Conservation (phyloP, 768 basidiomycete species). For the Collybia sp. region DNA sequence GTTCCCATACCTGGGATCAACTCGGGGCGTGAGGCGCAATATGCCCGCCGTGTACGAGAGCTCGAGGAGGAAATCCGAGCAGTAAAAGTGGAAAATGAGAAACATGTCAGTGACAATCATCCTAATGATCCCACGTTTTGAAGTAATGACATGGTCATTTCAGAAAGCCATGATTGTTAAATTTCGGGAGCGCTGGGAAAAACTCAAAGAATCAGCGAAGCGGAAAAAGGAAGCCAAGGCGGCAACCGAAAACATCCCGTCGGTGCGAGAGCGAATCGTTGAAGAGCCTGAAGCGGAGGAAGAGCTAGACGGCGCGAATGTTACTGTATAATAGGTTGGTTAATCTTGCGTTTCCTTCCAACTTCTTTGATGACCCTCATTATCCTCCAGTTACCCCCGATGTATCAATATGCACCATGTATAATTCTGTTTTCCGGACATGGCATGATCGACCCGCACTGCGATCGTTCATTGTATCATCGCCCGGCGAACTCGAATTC, state of each 20-base stretch:
- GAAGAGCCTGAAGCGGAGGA: conserved; percentile 64
- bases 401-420: background rate
- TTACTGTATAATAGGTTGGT: conserved; percentile 9
- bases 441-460: background rate
- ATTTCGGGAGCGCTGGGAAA: conserved; percentile 86
- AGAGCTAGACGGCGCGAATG: conserved; percentile 33
- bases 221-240: conserved; percentile 77
- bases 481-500: too few relatives aligned
- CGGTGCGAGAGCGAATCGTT: conserved; percentile 63
- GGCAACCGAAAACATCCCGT: conserved; percentile 37
- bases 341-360: background rate
- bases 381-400: background rate
- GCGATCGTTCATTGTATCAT: too few relatives aligned
- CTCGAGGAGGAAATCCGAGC: conserved; percentile 73
- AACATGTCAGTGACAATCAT: conserved; percentile 51
- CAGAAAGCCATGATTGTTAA: conserved; percentile 82
- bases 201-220: conserved; percentile 83
- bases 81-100: conserved; percentile 71
- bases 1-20: conserved; percentile 45
- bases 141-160: conserved; percentile 12
- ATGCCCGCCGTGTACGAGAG: conserved; percentile 65
- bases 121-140: conserved; percentile 1
- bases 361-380: background rate
- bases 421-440: background rate
- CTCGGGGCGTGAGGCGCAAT: conserved; percentile 50